phyloP scores from a whole-genome alignment of 345 rosid species.

The Murraya koenigii region DNA sequence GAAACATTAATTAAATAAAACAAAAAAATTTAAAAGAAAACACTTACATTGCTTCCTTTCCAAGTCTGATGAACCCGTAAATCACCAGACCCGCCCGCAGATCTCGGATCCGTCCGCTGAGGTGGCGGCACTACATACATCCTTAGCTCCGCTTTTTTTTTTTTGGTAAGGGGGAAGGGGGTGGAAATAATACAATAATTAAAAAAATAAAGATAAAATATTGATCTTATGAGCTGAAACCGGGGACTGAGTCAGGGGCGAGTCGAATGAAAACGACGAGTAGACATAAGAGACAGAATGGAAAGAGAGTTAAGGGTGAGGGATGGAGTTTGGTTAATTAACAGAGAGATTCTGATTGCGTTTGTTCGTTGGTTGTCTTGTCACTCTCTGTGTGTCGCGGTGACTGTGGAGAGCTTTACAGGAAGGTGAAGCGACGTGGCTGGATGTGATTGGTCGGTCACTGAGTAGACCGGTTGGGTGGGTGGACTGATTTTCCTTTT shows the following conservation, averaged over 20 bases:
- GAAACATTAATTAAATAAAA: background rate
- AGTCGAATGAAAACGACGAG: constrained; percentile 26
- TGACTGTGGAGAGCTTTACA: constrained; percentile 25
- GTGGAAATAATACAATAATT: background rate
- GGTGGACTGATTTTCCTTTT: constrained; percentile 15
- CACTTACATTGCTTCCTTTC: constrained; percentile 93
- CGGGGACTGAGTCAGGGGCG: constrained; percentile 7
- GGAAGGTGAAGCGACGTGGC: constrained; percentile 30
- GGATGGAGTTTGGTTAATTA: constrained; percentile 21
- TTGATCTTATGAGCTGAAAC: constrained; percentile 1
- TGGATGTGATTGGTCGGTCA: constrained; percentile 13
- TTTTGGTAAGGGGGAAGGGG: no score
- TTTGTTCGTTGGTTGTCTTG: background rate
- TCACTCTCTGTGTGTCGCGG: no score
- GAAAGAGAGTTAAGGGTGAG: constrained; percentile 5
- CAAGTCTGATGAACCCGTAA: constrained; percentile 77
- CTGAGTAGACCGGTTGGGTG: constrained; percentile 21
- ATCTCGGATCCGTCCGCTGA: constrained; percentile 69
- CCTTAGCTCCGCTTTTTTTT: constrained; percentile 18
- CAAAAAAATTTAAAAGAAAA: background rate
- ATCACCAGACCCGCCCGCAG: constrained; percentile 50
- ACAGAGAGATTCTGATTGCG: constrained; percentile 15
- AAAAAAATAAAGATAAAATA: background rate
- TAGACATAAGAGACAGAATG: constrained; percentile 28
- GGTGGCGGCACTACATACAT: constrained; percentile 95